Evolutionary conservation across 2,329 filamentous ascomycete genomes (phyloP), one percentile per base, ranked within the genome.

Genomic region (Elsinoe australis): DNA sequence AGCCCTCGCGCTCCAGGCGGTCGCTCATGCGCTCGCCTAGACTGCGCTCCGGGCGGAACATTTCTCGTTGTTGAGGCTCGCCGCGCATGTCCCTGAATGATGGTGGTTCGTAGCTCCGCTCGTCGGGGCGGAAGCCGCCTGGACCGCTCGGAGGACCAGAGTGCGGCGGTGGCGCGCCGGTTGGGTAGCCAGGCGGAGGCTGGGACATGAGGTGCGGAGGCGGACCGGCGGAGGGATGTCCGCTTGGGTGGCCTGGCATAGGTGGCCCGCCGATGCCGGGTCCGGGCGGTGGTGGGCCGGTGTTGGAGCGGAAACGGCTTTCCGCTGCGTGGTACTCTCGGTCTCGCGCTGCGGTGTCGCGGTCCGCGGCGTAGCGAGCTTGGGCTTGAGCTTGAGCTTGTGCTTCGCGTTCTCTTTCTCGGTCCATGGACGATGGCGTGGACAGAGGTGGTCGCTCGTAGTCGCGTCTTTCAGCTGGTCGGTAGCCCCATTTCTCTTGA

Each of bases 371-470:
- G n/a, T n/a, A n/a, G n/a, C n/a, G n/a, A n/a, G n/a, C n/a, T n/a
- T n/a, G n/a, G n/a, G n/a, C n/a, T n/a, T n/a, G n/a, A n/a, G n/a
- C n/a, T n/a, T 54, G 55, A 33, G 22, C 15, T 36, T 49, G 22
- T 35, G 35, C 32, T 17, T 53, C 49, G n/a, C 53, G 51, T 17
- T 49, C 45, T 3, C 50, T 50, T 6, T 57, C 54, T 17, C 47
- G 55, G 24, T 60, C 54, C 15, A 53, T 6, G 10, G 39, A 44
- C 14, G 26, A 17, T 12, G 39, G 39, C 18, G 39, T 44, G 8
- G 39, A 44, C 7, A 44, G 24, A 4, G 39, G 39, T 3, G 39
- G 39, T 15, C 39, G 39, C 39, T 44, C 39, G 17, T 32, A 44
- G 5, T 44, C 39, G n/a, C 39, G 14, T 12, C 39, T 24, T 14